Percentiles rank a stretch among this genome's conserved stretches.
These are phyloP conservation scores for Amborella trichopoda DNA, from an alignment of 164 flowering plant genomes.

Conservation along the genomic window DNA sequence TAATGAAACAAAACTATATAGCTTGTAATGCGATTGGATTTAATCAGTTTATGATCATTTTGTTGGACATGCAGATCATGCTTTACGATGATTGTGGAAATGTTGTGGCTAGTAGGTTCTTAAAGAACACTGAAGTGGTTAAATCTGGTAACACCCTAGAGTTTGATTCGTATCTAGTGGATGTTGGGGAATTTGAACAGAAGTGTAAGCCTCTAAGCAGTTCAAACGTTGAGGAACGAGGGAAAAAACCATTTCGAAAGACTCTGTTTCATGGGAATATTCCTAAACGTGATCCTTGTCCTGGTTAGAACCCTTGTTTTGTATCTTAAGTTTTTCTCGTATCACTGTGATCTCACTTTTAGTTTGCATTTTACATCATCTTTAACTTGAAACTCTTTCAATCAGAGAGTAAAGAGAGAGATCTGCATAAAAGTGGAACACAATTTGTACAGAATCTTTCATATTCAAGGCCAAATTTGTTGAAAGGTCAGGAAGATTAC, in stretches of 20 bases:
- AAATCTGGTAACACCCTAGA: slow-evolving; percentile 44
- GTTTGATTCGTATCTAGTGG: slow-evolving; percentile 49
- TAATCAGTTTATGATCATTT: neutral
- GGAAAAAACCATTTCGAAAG: slow-evolving; percentile 9
- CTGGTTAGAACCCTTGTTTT: slow-evolving; percentile 7
- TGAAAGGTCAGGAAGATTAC: too few relatives aligned
- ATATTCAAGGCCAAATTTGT: too few relatives aligned
- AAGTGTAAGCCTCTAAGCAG: slow-evolving; percentile 14
- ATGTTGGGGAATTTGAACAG: slow-evolving; percentile 48
- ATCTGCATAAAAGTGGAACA: too few relatives aligned
- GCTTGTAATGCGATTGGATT: neutral
- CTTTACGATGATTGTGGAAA: slow-evolving; percentile 63
- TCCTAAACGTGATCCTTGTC: slow-evolving; percentile 9
- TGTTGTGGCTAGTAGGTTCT: slow-evolving; percentile 40
- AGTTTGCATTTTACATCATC: neutral
- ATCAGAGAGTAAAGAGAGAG: too few relatives aligned
- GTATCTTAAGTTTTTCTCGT: neutral
- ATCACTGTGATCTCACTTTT: neutral
- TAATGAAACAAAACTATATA: neutral
- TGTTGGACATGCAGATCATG: slow-evolving; percentile 28
- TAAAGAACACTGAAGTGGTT: slow-evolving; percentile 54
- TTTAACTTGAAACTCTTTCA: too few relatives aligned
- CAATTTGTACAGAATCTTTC: too few relatives aligned
- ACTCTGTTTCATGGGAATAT: slow-evolving; percentile 7
- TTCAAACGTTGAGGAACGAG: slow-evolving; percentile 13